Evolutionary conservation across 805 yeast species (phyloP), one percentile per base, ranked within the genome.

Genomic region (Maudiozyma barnettii): DNA sequence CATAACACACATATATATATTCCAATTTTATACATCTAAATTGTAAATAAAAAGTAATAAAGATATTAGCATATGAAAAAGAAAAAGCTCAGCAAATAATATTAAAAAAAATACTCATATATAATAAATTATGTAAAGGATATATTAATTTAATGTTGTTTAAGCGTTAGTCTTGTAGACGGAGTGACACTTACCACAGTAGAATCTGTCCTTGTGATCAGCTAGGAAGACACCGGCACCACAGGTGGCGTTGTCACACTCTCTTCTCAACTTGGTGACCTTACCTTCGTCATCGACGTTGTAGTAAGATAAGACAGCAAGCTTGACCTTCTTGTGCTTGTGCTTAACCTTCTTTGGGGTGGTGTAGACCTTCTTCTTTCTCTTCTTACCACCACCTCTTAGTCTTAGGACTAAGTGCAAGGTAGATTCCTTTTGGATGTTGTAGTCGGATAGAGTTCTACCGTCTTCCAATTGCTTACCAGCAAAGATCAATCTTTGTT

Each of bases 161-260:
- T 52, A 52, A 53, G 59, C 62, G 57, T 64, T 64, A 58, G 67
- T 64, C 63, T 81, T 84, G 78, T 82, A 84, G 74, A 96, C 90
- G 67, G 84, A 78, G 84, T 90, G 97, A 81, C 99, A 93, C 81
- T 86, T 89, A 79, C 99, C 99, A 79, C 99, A 93, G 97, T 93
- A 93, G 77, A 85, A 95, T 82, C 99, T 90, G 84, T 84, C 90
- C 73, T 79, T 76, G 91, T 86, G 90, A 89, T 90, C 84, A 67
- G 98, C 99, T 96, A 93, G 89, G 93, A 91, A 91, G 75, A 87
- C 84, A 85, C 97, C 97, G 63, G 96, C 93, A 79, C 97, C 97
- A 79, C 97, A 91, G 70, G 79, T 75, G 61, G 93, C 89, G 72
- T 80, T 75, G 60, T 91, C 87, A 79, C 99, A 93, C 78, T 91